These are phyloP conservation scores for Pleurostoma richardsiae DNA, from an alignment of 2,329 filamentous ascomycete genomes.

Conservation along the genomic window DNA sequence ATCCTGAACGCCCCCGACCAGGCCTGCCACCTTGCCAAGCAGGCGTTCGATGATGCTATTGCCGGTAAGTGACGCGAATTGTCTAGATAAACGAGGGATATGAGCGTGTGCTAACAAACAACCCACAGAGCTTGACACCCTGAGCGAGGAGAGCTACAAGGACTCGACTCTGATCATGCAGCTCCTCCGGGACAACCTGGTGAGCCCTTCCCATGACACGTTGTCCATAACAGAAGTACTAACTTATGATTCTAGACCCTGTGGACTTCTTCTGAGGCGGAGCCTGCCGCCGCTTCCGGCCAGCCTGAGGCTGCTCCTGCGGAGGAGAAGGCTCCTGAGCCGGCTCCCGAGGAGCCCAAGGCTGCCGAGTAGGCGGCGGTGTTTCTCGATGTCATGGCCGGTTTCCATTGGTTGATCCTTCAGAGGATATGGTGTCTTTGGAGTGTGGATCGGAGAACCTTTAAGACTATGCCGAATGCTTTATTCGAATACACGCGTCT, in stretches of 20 bases:
- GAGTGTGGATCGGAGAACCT: conserved; percentile 55
- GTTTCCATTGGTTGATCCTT: conserved; percentile 36
- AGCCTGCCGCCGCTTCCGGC: conserved; percentile 61
- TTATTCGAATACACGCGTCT: conserved; percentile 41
- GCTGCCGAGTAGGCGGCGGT: conserved; percentile 48
- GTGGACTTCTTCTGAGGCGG: conserved; percentile 98
- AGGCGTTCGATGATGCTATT: conserved; percentile 97
- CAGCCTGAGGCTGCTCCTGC: conserved; percentile 46
- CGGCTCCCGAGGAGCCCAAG: conserved; percentile 63
- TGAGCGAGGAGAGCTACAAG: conserved; percentile 99
- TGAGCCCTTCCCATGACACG: conserved; percentile 34
- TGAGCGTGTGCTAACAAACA: conserved; percentile 7
- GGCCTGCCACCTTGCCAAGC: conserved; percentile 97
- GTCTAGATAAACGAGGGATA: background rate
- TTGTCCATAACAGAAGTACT: conserved; percentile 14
- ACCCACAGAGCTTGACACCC: conserved; percentile 80
- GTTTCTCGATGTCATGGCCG: conserved; percentile 31
- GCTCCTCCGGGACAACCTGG: conserved; percentile 93
- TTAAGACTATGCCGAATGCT: conserved; percentile 40
- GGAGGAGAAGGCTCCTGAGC: conserved; percentile 51
- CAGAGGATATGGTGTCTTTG: conserved; percentile 57
- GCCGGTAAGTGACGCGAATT: conserved; percentile 43
- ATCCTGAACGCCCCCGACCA: conserved; percentile 97
- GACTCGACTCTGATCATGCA: conserved; percentile 99
- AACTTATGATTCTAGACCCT: conserved; percentile 63